These are phyloP conservation scores for Saccharomyces hybrid DNA, from an alignment of 1,139 yeast genomes.

Conservation along the genomic window DNA sequence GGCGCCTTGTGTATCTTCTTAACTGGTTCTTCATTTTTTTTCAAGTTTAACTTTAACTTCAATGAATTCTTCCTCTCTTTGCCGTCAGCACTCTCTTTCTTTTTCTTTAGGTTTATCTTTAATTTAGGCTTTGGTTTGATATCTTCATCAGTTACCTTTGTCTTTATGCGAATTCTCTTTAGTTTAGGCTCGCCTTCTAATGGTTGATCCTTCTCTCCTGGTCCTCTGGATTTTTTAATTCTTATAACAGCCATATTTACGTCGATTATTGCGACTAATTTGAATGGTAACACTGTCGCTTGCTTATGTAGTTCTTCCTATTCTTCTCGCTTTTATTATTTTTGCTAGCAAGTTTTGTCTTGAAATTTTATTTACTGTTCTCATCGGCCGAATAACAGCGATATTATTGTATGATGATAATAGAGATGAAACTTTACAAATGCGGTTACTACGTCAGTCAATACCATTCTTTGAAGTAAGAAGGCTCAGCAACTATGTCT, in stretches of 20 bases:
- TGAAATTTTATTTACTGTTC: conserved; percentile 2
- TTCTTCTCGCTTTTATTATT: neutral
- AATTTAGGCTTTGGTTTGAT: conserved; percentile 15
- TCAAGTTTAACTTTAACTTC: conserved; percentile 29
- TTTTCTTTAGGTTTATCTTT: conserved; percentile 29
- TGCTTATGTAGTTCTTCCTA: neutral
- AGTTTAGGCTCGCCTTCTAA: conserved; percentile 14
- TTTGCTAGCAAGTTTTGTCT: neutral
- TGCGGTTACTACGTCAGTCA: conserved; percentile 1
- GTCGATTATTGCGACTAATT: neutral
- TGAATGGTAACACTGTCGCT: too few species aligned
- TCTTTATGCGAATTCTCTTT: conserved; percentile 24
- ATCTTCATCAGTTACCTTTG: conserved; percentile 9
- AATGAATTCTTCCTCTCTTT: conserved; percentile 9
- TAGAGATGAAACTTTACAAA: neutral
- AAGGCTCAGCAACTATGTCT: conserved; percentile 4
- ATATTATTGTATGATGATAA: neutral
- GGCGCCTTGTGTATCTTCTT: conserved; percentile 39
- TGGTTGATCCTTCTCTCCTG: conserved; percentile 9
- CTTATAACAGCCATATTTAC: conserved; percentile 25
- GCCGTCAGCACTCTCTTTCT: conserved; percentile 11
- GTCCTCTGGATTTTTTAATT: conserved; percentile 26
- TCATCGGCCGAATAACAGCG: conserved; percentile 3
- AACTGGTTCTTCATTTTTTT: conserved; percentile 17
- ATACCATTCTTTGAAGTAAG: neutral